Evolutionary conservation across 2,329 filamentous ascomycete genomes (phyloP).

Genomic region (Phaeosphaeria sp.): DNA sequence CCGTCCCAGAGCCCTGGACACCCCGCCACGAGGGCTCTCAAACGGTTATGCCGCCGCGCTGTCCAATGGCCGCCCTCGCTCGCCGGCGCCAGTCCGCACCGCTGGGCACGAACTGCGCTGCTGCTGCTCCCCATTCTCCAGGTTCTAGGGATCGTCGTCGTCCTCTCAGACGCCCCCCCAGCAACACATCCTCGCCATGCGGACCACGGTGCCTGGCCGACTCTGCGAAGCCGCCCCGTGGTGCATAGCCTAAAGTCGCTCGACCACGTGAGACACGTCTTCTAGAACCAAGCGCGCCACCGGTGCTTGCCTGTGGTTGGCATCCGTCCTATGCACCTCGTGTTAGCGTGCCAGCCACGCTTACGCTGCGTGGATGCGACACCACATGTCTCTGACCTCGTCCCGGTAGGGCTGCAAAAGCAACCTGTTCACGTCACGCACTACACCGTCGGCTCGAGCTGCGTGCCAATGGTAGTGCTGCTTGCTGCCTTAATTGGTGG

Average conservation of each 20-base stretch:
- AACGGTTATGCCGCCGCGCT: conserved; percentile 2
- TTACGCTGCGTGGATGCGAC: not conserved
- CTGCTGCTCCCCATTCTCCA: not conserved
- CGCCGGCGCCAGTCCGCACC: conserved; percentile 1
- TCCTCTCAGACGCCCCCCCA: not conserved
- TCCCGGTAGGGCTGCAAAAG: conserved; percentile 6
- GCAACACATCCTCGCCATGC: not conserved
- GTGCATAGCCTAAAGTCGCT: not conserved
- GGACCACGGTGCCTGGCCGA: not conserved
- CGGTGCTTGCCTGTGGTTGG: not conserved
- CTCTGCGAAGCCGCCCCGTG: not conserved
- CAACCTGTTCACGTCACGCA: not conserved
- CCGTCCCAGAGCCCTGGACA: conserved; percentile 7
- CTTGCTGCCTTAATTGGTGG: not conserved
- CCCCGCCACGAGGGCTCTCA: conserved; percentile 4
- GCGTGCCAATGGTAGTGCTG: not conserved
- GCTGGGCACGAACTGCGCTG: not conserved
- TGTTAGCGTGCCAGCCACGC: not conserved
- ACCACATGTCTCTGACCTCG: not conserved
- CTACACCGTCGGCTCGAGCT: not conserved
- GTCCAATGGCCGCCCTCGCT: conserved; percentile 7
- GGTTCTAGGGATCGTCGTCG: not conserved
- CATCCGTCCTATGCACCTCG: not conserved
- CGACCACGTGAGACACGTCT: not conserved
- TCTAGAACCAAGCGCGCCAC: not conserved